Percentiles rank a stretch among this genome's conserved stretches.
Conservation (phyloP, 495 filamentous ascomycete genomes). For the Penicillium arizonense region DNA sequence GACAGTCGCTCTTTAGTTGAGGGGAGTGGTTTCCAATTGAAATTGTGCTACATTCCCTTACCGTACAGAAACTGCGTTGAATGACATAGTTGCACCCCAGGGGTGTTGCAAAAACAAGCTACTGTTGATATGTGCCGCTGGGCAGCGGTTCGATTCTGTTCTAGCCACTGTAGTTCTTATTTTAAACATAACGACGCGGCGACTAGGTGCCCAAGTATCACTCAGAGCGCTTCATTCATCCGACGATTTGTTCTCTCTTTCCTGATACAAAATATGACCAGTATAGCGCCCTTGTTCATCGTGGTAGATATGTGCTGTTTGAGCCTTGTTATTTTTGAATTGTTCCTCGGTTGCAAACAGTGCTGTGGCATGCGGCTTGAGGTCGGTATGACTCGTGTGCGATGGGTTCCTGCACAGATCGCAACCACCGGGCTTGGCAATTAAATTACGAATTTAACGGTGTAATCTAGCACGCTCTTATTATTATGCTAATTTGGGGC, state of each 20-base stretch:
- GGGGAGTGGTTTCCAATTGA: too few relatives aligned
- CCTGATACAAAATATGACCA: conserved; percentile 13
- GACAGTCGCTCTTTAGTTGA: too few relatives aligned
- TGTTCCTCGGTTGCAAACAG: conserved; percentile 18
- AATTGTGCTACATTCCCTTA: background rate
- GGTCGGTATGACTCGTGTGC: conserved; percentile 18
- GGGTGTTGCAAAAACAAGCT: background rate
- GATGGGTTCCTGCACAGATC: conserved; percentile 17
- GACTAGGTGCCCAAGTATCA: background rate
- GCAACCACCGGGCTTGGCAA: too few relatives aligned
- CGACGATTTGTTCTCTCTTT: conserved; percentile 16
- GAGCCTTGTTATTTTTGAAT: conserved; percentile 16
- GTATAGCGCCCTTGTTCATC: conserved; percentile 15
- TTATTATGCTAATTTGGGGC: too few relatives aligned
- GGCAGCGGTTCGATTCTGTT: background rate
- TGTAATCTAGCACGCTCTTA: too few relatives aligned
- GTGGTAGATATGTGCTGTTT: conserved; percentile 15
- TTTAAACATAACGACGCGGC: conserved; percentile 1
- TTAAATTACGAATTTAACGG: too few relatives aligned
- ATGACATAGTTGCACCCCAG: background rate
- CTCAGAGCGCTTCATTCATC: conserved; percentile 9
- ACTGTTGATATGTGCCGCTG: background rate
- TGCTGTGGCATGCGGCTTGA: conserved; percentile 13
- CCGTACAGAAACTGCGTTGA: background rate
- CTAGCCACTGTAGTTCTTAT: background rate